Conservation (phyloP, 257 asterid genomes). For the Ilex aquifolium region DNA sequence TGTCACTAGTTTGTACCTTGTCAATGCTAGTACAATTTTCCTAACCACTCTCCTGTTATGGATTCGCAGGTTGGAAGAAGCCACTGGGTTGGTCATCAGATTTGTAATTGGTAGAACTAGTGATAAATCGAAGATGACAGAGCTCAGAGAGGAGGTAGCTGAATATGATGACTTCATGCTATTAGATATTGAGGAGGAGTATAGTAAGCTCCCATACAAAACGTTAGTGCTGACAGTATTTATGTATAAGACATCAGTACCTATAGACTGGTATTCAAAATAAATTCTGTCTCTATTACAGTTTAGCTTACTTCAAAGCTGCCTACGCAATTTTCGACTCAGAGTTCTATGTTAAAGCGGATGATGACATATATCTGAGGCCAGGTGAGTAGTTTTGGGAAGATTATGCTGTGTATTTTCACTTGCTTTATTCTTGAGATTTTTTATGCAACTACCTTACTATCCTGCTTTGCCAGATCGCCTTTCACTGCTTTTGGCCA, state of each 20-base stretch:
- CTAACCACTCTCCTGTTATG: no score
- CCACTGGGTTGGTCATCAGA: slow-evolving; percentile 96
- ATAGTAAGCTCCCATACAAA: slow-evolving; percentile 96
- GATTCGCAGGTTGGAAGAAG: slow-evolving; percentile 72
- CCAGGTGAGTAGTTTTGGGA: slow-evolving; percentile 55
- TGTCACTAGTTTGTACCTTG: no score
- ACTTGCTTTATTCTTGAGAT: not conserved
- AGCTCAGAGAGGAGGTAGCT: slow-evolving; percentile 67
- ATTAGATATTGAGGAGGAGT: slow-evolving; percentile 94
- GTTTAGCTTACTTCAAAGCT: slow-evolving; percentile 94
- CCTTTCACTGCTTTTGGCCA: slow-evolving; percentile 84
- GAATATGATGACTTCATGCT: slow-evolving; percentile 83
- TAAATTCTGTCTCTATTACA: slow-evolving; percentile 33
- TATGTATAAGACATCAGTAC: not conserved
- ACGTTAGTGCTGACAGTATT: slow-evolving; percentile 60
- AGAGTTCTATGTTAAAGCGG: slow-evolving; percentile 96
- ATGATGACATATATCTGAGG: slow-evolving; percentile 91
- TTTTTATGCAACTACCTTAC: not conserved
- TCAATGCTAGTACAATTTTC: no score
- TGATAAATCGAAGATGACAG: slow-evolving; percentile 74
- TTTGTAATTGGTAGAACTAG: slow-evolving; percentile 85
- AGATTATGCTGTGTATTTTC: slow-evolving; percentile 2
- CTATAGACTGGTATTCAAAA: slow-evolving; percentile 13
- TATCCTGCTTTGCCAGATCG: slow-evolving; percentile 45
- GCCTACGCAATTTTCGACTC: slow-evolving; percentile 87